Conservation (phyloP, 1,284 basidiomycete species). For the Xerocomus nothofagi region DNA sequence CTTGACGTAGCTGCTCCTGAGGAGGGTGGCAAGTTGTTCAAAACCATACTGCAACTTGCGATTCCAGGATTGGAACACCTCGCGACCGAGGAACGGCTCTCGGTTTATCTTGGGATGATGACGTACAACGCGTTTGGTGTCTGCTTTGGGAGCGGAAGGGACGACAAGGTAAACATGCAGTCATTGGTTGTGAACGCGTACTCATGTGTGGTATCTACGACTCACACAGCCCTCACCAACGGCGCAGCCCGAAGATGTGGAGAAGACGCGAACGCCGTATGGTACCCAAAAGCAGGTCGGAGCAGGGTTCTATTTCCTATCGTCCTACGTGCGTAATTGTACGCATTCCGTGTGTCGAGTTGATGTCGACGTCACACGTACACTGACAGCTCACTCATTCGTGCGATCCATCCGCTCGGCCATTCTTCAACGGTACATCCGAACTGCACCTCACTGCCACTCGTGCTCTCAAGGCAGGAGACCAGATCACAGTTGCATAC, state of each 20-base stretch:
- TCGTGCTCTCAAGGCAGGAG: conserved; percentile 65
- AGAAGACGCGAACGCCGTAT: conserved; percentile 69
- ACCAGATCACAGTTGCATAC: conserved; percentile 71
- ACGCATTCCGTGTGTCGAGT: background rate
- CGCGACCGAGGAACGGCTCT: conserved; percentile 61
- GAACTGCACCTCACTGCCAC: conserved; percentile 68
- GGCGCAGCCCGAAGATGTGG: conserved; percentile 62
- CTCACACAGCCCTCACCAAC: conserved; percentile 48
- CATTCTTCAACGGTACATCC: conserved; percentile 63
- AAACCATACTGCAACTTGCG: conserved; percentile 56
- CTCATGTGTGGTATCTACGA: conserved; percentile 2
- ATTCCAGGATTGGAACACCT: conserved; percentile 72
- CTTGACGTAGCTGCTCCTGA: conserved; percentile 51
- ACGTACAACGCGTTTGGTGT: conserved; percentile 75
- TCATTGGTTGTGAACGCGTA: background rate
- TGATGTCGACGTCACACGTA: background rate
- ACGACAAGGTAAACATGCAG: conserved; percentile 56
- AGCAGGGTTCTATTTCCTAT: conserved; percentile 69
- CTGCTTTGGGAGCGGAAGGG: conserved; percentile 59
- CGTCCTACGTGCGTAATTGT: conserved; percentile 58
- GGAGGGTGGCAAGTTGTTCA: conserved; percentile 54
- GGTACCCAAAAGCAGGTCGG: conserved; percentile 75
- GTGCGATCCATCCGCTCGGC: conserved; percentile 63
- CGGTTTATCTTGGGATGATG: conserved; percentile 66
- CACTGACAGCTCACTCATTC: conserved; percentile 62